These are phyloP conservation scores for Coemansia sp. DNA, from an alignment of 192 early-diverging fungal genomes.

Conservation along the genomic window DNA sequence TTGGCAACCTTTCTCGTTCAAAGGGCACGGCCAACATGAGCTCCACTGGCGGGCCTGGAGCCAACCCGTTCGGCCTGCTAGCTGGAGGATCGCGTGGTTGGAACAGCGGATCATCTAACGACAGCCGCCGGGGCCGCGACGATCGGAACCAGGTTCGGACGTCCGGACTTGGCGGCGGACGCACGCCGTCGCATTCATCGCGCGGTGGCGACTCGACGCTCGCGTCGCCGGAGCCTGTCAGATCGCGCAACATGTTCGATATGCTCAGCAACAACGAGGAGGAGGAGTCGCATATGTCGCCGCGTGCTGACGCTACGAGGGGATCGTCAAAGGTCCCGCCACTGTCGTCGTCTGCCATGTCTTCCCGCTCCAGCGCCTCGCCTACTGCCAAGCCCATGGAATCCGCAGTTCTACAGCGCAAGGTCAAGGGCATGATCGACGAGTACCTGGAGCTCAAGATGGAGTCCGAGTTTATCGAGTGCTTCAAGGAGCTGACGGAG, in stretches of 20 bases:
- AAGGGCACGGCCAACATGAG: conserved; percentile 30
- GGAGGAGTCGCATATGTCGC: conserved; percentile 36
- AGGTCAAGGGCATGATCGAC: conserved; percentile 58
- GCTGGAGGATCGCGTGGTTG: conserved; percentile 56
- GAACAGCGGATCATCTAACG: conserved; percentile 39
- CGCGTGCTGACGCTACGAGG: conserved; percentile 37
- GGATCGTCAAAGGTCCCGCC: conserved; percentile 23
- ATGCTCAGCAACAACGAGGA: conserved; percentile 47
- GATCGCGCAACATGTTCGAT: conserved; percentile 51
- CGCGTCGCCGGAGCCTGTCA: conserved; percentile 50
- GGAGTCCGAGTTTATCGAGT: conserved; percentile 62
- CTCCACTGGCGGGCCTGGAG: conserved; percentile 4
- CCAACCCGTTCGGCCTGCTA: conserved; percentile 41
- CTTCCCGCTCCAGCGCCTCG: conserved; percentile 15
- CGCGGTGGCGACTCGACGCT: conserved; percentile 49
- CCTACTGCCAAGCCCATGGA: conserved; percentile 37
- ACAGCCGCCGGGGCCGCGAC: conserved; percentile 43
- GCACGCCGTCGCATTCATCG: conserved; percentile 50
- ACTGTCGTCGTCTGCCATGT: conserved; percentile 15
- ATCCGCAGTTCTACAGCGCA: conserved; percentile 52
- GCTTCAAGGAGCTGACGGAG: conserved; percentile 70
- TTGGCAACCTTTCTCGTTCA: conserved; percentile 69
- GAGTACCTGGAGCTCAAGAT: conserved; percentile 63
- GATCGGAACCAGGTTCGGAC: conserved; percentile 24
- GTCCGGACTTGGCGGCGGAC: conserved; percentile 35